Conservation (phyloP, 1,139 yeast species). For the Saccharomycopsis hybrid region DNA sequence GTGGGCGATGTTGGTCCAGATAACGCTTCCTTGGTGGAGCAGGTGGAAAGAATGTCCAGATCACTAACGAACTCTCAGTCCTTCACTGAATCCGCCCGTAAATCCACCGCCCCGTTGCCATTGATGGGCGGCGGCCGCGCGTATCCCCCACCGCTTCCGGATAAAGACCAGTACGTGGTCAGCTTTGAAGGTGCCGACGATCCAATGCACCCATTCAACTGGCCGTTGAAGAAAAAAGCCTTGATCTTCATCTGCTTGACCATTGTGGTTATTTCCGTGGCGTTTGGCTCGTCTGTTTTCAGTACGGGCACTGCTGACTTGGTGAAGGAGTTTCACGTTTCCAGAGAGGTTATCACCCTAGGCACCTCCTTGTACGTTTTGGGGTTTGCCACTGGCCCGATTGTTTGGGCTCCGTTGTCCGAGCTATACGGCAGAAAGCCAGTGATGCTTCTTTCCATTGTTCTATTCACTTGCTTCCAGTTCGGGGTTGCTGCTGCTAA, state of each 20-base stretch:
- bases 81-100: slow-evolving; percentile 22
- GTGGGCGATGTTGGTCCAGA: slow-evolving; percentile 14
- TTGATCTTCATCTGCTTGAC: slow-evolving; percentile 37
- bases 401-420: slow-evolving; percentile 75
- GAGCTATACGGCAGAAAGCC: slow-evolving; percentile 67
- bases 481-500: slow-evolving; percentile 71
- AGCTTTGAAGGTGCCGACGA: slow-evolving; percentile 56
- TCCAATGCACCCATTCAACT: slow-evolving; percentile 58
- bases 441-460: slow-evolving; percentile 46
- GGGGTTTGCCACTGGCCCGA: slow-evolving; percentile 81
- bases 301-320: slow-evolving; percentile 44
- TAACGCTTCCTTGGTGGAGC: slow-evolving; percentile 2
- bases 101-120: slow-evolving; percentile 31
- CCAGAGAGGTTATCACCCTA: slow-evolving; percentile 50
- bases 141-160: slow-evolving; percentile 48
- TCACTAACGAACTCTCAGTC: slow-evolving; percentile 11
- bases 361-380: slow-evolving; percentile 68
- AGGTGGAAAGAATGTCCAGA: slow-evolving; percentile 13
- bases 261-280: slow-evolving; percentile 37
- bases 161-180: slow-evolving; percentile 45
- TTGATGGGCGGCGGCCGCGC: slow-evolving; percentile 54
- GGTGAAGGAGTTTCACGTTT: slow-evolving; percentile 42
- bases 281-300: slow-evolving; percentile 62
- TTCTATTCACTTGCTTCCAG: slow-evolving; percentile 53
- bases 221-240: slow-evolving; percentile 41